Percentiles rank a stretch among this genome's conserved stretches.
phyloP scores from a whole-genome alignment of 768 basidiomycete species.

The Kwoniella shandongensis region DNA sequence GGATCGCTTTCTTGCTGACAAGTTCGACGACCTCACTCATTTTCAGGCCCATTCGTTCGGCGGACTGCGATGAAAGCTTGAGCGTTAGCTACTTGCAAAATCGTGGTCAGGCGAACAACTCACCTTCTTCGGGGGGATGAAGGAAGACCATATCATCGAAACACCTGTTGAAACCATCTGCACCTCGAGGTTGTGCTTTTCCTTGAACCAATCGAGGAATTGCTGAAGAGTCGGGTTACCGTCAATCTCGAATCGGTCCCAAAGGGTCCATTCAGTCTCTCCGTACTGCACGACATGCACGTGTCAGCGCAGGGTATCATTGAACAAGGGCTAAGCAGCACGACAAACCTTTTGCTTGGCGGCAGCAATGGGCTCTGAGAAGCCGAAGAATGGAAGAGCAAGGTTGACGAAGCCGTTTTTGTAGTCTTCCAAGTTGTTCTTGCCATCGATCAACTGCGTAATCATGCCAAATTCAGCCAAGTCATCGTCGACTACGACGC shows the following conservation, averaged over 20 bases:
- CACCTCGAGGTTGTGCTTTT: conserved; percentile 78
- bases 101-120: conserved; percentile 31
- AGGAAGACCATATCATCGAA: conserved; percentile 96
- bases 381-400: conserved; percentile 97
- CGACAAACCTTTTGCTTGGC: conserved; percentile 67
- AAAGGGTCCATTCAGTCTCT: conserved; percentile 88
- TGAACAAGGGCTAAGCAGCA: neutral
- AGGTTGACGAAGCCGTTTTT: conserved; percentile 99
- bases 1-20: conserved; percentile 91
- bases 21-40: conserved; percentile 88
- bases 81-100: neutral
- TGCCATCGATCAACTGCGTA: conserved; percentile 84
- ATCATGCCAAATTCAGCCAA: conserved; percentile 10
- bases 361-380: conserved; percentile 93
- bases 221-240: conserved; percentile 85
- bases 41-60: conserved; percentile 82
- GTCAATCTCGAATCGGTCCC: conserved; percentile 94
- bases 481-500: neutral
- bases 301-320: conserved; percentile 2
- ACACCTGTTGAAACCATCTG: conserved; percentile 97
- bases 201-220: conserved; percentile 78
- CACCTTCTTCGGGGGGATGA: conserved; percentile 90
- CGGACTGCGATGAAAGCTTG: conserved; percentile 60
- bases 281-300: conserved; percentile 60
- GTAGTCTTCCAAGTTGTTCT: conserved; percentile 88